Conservation (phyloP, 2,329 filamentous ascomycete genomes). For the Coniosporium tulheliwenetii region DNA sequence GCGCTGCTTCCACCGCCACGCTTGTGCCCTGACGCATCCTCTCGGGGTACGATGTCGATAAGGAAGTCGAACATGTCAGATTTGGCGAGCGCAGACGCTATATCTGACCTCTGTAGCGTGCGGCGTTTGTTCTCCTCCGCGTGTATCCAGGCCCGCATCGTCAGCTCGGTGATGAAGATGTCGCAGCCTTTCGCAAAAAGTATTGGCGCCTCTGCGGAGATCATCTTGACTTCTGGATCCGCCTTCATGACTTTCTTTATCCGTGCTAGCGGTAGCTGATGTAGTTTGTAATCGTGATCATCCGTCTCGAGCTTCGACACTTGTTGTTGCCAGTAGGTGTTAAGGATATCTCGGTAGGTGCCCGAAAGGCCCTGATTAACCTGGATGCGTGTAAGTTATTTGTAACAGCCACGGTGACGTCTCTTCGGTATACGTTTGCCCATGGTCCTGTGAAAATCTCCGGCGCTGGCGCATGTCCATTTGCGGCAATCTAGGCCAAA, state of each 20-base stretch:
- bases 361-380: conserved; percentile 90
- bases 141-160: conserved; percentile 99
- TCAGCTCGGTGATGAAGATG: conserved; percentile 97
- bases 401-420: background rate
- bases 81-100: conserved; percentile 87
- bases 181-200: conserved; percentile 97
- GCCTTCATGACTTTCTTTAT: conserved; percentile 99
- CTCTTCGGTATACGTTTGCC: conserved; percentile 55
- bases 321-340: conserved; percentile 98
- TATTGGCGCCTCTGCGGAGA: conserved; percentile 93
- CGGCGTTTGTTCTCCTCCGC: conserved; percentile 97
- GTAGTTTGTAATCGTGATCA: conserved; percentile 95
- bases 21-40: conserved; percentile 80
- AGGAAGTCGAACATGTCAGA: conserved; percentile 99
- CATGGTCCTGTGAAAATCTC: conserved; percentile 89
- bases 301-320: conserved; percentile 92
- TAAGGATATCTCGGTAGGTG: conserved; percentile 90
- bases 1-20: conserved; percentile 26
- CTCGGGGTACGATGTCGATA: conserved; percentile 94
- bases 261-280: conserved; percentile 88
- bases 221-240: conserved; percentile 99
- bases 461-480: conserved; percentile 73
- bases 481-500: conserved; percentile 55
- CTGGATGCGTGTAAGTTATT: conserved; percentile 29
- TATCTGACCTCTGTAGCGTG: conserved; percentile 88